Conservation (phyloP, 2,329 filamentous ascomycete species). For the Nemania sp. region DNA sequence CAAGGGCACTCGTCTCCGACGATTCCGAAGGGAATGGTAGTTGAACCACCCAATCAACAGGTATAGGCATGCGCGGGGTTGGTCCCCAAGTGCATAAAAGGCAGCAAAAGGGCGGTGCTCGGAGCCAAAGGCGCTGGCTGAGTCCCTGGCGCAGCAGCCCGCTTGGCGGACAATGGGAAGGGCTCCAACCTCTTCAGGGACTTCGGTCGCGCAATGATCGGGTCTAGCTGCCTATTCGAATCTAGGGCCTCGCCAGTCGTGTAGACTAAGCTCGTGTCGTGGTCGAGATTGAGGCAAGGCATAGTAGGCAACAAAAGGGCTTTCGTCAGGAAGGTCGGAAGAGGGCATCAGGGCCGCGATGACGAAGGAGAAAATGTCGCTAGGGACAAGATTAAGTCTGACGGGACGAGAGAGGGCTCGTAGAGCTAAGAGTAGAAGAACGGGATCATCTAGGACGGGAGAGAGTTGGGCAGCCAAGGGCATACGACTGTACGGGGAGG, state of each 20-base stretch:
- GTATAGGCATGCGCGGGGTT: neutral
- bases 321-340: neutral
- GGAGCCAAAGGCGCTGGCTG: slow-evolving; percentile 11
- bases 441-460: neutral
- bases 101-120: slow-evolving; percentile 14
- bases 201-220: neutral
- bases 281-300: slow-evolving; percentile 2
- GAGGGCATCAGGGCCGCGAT: neutral
- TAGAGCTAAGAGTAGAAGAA: neutral
- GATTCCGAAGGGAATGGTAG: neutral
- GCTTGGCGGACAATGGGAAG: neutral
- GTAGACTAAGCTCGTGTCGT: neutral
- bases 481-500: neutral
- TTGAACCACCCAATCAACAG: slow-evolving; percentile 10
- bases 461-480: neutral
- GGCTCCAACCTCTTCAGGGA: neutral
- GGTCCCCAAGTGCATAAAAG: slow-evolving; percentile 12
- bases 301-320: neutral
- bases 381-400: neutral
- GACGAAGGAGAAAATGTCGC: neutral
- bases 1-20: neutral
- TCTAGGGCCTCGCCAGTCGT: neutral
- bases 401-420: neutral
- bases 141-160: slow-evolving; percentile 12
- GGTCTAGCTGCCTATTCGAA: neutral